Base-by-base conservation (phyloP, 768 basidiomycete species). In the Hemileccinum rubropunctum region DNA sequence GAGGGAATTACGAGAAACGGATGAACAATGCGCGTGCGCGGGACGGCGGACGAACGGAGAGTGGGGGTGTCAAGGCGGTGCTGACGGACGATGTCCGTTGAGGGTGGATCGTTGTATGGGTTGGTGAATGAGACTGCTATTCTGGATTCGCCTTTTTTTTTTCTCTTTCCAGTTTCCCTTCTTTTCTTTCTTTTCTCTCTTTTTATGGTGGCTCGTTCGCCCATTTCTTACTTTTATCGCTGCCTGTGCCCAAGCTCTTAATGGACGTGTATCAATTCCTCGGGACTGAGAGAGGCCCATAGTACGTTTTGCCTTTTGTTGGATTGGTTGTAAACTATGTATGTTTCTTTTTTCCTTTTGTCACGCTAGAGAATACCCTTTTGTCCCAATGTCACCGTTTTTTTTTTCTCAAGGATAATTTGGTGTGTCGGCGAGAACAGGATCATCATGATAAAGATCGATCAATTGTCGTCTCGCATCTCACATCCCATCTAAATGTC, bases 11-110 rank as follows among this genome's bases (percentile, higher is more conserved):
- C 69, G 68, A 66, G 52, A 69, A 60, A 50, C 74, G 85, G 70
- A 87, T 90, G 86, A 83, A 87, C 61, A 83, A 77, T 3, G 78
- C 83, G 23, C 78, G 85, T 36, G 89, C 83, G 42, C 75, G 87
- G 50, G 86, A 91, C 66, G 88, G 89, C 3, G 89, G 89, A 34
- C 73, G 88, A 58, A 91, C 89, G 53, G 86, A 89, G 71, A 91
- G 88, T 60, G 88, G 88, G 2, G 89, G 89, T n/a, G 86, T 91
- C 27, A 84, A 81, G 60, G 89, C 85, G 11, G 75, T 90, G 41
- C 65, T 84, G 63, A 76, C 79, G 56, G 72, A 78, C 57, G 69
- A 66, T 23, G 51, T 50, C 30, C 53, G 54, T 18, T 63, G 53
- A 62, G 39, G 53, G 42, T 26, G 46, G 40, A 48, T 53, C 32